phyloP scores from a whole-genome alignment of 2,329 filamentous ascomycete genomes.

The Trichoderma sp. region DNA sequence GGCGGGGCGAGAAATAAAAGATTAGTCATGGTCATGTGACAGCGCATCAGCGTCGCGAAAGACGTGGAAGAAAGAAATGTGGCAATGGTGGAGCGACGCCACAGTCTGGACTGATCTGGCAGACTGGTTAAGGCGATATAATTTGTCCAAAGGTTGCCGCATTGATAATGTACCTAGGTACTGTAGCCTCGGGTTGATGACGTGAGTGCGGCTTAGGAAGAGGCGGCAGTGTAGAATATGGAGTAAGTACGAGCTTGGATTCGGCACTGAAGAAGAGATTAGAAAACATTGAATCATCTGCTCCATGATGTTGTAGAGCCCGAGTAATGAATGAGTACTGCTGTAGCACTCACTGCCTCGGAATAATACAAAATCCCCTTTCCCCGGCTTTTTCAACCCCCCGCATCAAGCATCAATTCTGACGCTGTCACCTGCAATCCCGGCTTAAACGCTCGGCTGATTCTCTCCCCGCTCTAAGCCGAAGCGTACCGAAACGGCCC shows the following conservation, averaged over 20 bases:
- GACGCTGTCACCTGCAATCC: background rate
- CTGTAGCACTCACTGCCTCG: background rate
- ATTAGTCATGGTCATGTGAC: slow-evolving; percentile 19
- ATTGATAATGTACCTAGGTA: background rate
- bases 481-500: slow-evolving; percentile 37
- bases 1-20: background rate
- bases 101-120: background rate
- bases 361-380: background rate
- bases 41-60: slow-evolving; percentile 10
- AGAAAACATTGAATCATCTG: background rate
- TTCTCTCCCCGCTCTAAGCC: slow-evolving; percentile 36
- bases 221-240: background rate
- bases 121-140: background rate
- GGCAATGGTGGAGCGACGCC: slow-evolving; percentile 11
- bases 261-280: background rate
- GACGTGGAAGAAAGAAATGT: background rate
- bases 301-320: background rate
- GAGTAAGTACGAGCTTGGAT: background rate
- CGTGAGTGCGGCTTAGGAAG: background rate
- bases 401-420: background rate
- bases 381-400: slow-evolving; percentile 2
- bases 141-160: background rate
- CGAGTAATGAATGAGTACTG: background rate
- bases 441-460: slow-evolving; percentile 9
- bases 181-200: background rate